Conservation (phyloP, 331 rosid genomes). For the Malus hybrid region DNA sequence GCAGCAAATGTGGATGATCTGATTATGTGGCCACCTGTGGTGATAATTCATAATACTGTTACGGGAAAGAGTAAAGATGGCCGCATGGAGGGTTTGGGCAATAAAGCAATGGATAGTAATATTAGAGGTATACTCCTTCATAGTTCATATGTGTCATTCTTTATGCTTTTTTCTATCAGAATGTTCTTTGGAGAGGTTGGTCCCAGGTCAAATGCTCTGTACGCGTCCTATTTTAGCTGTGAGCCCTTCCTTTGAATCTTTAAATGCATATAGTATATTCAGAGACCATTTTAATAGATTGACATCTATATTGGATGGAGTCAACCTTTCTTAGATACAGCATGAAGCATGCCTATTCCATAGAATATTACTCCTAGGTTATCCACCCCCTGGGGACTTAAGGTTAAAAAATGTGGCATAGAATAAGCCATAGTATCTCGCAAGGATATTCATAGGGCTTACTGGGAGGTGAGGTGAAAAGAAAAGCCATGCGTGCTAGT, state of each 20-base stretch:
- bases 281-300: neutral
- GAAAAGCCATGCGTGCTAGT: neutral
- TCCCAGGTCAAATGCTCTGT: neutral
- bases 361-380: neutral
- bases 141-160: conserved; percentile 19
- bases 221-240: conserved; percentile 2
- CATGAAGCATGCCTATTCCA: neutral
- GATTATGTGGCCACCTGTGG: conserved; percentile 98
- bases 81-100: conserved; percentile 99
- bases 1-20: conserved; percentile 89
- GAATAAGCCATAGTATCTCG: neutral
- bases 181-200: conserved; percentile 14
- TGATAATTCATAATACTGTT: conserved; percentile 88
- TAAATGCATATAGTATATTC: neutral
- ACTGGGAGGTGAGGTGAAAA: neutral
- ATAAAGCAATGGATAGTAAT: conserved; percentile 89
- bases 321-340: neutral
- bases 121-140: conserved; percentile 78
- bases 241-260: neutral
- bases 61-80: conserved; percentile 92
- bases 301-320: neutral
- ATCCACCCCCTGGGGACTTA: neutral
- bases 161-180: conserved; percentile 16
- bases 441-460: neutral
- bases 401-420: neutral